Percentiles rank a stretch among this genome's conserved stretches.
Conservation (phyloP, 352 stramenopile genomes). For the Pythium sp. region DNA sequence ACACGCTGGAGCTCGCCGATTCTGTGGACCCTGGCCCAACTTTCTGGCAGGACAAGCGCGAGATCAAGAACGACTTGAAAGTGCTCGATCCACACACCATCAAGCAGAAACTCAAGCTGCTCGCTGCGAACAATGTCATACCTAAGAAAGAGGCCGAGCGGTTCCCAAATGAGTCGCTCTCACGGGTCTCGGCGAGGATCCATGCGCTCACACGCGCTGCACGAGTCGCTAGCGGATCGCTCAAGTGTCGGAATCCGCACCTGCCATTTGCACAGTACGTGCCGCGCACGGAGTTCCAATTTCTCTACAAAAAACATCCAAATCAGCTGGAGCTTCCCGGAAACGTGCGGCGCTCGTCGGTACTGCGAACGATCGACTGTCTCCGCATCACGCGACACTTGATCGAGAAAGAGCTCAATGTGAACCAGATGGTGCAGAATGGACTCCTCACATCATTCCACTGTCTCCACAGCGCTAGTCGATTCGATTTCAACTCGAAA, state of each 20-base stretch:
- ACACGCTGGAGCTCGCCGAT: conserved; percentile 56
- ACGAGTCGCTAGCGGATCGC: conserved; percentile 20
- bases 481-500: conserved; percentile 42
- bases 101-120: conserved; percentile 54
- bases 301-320: conserved; percentile 61
- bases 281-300: conserved; percentile 50
- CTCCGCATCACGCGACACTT: conserved; percentile 45
- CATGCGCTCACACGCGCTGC: conserved; percentile 44
- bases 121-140: conserved; percentile 31
- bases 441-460: conserved; percentile 31
- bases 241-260: conserved; percentile 25
- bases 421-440: conserved; percentile 25
- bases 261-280: conserved; percentile 41
- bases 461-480: conserved; percentile 55
- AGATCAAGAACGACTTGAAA: conserved; percentile 46
- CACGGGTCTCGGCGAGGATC: conserved; percentile 43
- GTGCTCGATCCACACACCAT: conserved; percentile 41
- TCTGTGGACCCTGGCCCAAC: conserved; percentile 44
- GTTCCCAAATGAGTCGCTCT: conserved; percentile 38
- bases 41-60: conserved; percentile 46
- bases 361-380: conserved; percentile 62
- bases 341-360: conserved; percentile 37
- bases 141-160: conserved; percentile 38
- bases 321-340: conserved; percentile 42
- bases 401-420: conserved; percentile 50